Evolutionary conservation across 148 eudicot species (phyloP).

Genomic region (Persicaria maculosa): DNA sequence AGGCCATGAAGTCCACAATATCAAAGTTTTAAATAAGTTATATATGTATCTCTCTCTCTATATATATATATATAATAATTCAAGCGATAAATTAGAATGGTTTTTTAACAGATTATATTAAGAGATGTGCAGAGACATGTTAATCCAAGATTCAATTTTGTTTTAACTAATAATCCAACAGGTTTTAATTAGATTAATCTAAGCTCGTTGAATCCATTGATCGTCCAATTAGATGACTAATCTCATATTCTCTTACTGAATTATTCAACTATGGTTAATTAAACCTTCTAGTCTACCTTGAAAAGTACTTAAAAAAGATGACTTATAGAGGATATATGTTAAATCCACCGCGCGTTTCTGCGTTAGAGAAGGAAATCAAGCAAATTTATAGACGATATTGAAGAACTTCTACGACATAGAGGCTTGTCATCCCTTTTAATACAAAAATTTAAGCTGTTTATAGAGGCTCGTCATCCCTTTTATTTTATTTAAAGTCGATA

Average conservation of each 20-base stretch:
- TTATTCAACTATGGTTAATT: background rate
- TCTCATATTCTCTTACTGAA: background rate
- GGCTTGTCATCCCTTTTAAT: no score
- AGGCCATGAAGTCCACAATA: conserved; percentile 11
- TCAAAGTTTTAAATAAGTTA: background rate
- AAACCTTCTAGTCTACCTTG: conserved; percentile 1
- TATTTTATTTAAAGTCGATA: no score
- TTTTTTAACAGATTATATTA: background rate
- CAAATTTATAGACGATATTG: no score
- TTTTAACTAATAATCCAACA: background rate
- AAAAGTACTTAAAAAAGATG: background rate
- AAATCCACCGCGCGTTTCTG: no score
- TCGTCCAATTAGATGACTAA: background rate
- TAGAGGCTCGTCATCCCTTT: no score
- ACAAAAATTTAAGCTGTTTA: no score
- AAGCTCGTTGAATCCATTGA: background rate
- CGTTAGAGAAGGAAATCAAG: no score
- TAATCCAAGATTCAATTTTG: background rate
- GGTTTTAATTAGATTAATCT: background rate
- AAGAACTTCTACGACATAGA: no score
- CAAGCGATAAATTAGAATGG: background rate
- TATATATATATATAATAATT: background rate
- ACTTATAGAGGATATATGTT: background rate
- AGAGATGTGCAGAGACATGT: conserved; percentile 11
- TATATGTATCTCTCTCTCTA: no score